Evolutionary conservation across 2,329 filamentous ascomycete genomes (phyloP).

Genomic region (Chalaropsis ovoidea): DNA sequence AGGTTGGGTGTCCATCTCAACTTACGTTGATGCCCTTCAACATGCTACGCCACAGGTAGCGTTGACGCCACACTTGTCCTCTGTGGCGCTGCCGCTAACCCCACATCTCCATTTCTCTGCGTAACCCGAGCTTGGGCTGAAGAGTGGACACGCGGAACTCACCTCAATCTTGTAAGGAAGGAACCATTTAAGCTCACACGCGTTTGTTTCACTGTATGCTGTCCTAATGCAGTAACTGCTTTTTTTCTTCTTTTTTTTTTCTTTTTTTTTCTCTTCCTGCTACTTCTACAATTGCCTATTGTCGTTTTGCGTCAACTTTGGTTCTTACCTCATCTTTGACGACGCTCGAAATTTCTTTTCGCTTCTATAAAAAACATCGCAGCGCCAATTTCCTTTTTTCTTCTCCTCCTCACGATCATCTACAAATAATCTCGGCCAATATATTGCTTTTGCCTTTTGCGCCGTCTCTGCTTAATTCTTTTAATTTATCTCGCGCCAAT

Average conservation of each 20-base stretch:
- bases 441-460: background rate
- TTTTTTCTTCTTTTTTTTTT: background rate
- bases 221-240: constrained; percentile 4
- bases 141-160: constrained; percentile 4
- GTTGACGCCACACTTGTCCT: no score
- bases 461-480: background rate
- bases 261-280: background rate
- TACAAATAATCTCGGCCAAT: background rate
- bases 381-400: background rate
- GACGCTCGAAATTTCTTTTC: background rate
- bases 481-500: constrained; percentile 8
- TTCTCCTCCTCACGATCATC: background rate
- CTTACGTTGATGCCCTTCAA: no score
- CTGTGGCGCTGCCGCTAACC: background rate
- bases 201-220: background rate
- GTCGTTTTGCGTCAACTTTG: background rate
- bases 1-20: background rate
- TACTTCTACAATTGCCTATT: background rate
- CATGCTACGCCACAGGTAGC: no score
- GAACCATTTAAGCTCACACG: background rate
- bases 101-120: background rate
- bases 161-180: background rate
- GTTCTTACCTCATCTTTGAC: background rate
- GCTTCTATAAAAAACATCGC: background rate
- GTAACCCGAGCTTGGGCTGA: constrained; percentile 1